Percentiles rank a stretch among this genome's conserved stretches.
Conservation (phyloP, 2,329 filamentous ascomycete species). For the Amphichorda felina region DNA sequence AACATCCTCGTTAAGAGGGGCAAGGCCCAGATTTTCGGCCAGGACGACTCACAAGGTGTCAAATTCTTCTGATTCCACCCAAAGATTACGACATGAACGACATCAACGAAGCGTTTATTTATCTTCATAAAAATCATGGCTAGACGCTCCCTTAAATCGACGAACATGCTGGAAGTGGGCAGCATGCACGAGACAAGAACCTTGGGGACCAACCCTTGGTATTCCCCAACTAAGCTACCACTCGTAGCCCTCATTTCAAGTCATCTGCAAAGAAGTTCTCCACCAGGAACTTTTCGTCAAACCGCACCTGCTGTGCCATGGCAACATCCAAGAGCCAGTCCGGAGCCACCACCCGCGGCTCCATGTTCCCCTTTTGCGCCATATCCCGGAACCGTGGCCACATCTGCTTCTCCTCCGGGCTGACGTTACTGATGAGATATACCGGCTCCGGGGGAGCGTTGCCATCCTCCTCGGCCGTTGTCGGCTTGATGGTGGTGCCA, state of each 20-base stretch:
- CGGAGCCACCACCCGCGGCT: slow-evolving; percentile 66
- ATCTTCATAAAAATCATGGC: slow-evolving; percentile 1
- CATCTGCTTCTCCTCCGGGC: slow-evolving; percentile 54
- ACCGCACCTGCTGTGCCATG: slow-evolving; percentile 74
- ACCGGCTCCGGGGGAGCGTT: slow-evolving; percentile 56
- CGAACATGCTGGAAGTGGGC: no score
- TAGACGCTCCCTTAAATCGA: not conserved
- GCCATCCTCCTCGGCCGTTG: slow-evolving; percentile 51
- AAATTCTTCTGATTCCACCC: slow-evolving; percentile 71
- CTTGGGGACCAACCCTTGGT: no score
- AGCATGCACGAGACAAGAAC: no score
- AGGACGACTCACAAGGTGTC: slow-evolving; percentile 77
- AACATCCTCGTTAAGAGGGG: slow-evolving; percentile 76
- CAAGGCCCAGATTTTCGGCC: slow-evolving; percentile 87
- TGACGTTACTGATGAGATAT: slow-evolving; percentile 67
- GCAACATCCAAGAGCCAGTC: slow-evolving; percentile 88
- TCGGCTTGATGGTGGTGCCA: slow-evolving; percentile 54
- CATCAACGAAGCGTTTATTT: slow-evolving; percentile 1
- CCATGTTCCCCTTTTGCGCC: slow-evolving; percentile 66
- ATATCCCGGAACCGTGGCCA: slow-evolving; percentile 75
- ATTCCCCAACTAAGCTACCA: no score
- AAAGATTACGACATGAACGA: not conserved
- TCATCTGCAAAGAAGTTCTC: slow-evolving; percentile 25
- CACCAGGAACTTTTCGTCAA: slow-evolving; percentile 49
- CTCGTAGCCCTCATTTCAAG: not conserved